A percentile compares a stretch with the other conserved stretches of the same genome.
Evolutionary conservation across 2,329 filamentous ascomycete genomes (phyloP).

Genomic region (Onygenales sp.): DNA sequence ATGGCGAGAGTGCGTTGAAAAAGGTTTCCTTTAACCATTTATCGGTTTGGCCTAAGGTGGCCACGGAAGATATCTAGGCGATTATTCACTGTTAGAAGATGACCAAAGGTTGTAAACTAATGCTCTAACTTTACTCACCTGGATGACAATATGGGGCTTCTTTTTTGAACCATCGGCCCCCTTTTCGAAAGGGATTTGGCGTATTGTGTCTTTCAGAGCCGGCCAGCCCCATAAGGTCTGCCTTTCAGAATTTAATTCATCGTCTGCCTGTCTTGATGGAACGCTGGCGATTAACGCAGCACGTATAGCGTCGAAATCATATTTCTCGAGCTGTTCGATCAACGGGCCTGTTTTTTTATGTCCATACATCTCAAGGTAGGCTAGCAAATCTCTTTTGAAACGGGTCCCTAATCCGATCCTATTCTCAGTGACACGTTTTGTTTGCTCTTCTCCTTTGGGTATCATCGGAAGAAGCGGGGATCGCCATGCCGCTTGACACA

Average conservation of each 20-base stretch:
- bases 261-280: slow-evolving; percentile 54
- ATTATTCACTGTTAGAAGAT: background rate
- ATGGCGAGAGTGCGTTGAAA: slow-evolving; percentile 38
- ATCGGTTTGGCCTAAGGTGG: slow-evolving; percentile 61
- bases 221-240: slow-evolving; percentile 68
- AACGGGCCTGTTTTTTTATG: slow-evolving; percentile 45
- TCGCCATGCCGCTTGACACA: slow-evolving; percentile 75
- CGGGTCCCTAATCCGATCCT: slow-evolving; percentile 51
- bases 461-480: slow-evolving; percentile 59
- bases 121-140: slow-evolving; percentile 18
- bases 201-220: slow-evolving; percentile 53
- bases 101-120: too few relatives aligned
- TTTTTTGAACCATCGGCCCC: slow-evolving; percentile 16
- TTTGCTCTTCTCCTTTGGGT: background rate
- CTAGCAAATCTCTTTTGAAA: slow-evolving; percentile 68
- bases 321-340: slow-evolving; percentile 45
- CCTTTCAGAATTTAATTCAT: slow-evolving; percentile 30
- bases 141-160: slow-evolving; percentile 27
- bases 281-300: slow-evolving; percentile 71
- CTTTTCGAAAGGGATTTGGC: slow-evolving; percentile 39
- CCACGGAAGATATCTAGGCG: slow-evolving; percentile 72
- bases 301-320: slow-evolving; percentile 61
- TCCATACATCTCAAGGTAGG: slow-evolving; percentile 64
- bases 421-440: slow-evolving; percentile 3
- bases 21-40: slow-evolving; percentile 62